phyloP scores from a whole-genome alignment of 371 early-diverging fungal species.

The Mucor sp. region DNA sequence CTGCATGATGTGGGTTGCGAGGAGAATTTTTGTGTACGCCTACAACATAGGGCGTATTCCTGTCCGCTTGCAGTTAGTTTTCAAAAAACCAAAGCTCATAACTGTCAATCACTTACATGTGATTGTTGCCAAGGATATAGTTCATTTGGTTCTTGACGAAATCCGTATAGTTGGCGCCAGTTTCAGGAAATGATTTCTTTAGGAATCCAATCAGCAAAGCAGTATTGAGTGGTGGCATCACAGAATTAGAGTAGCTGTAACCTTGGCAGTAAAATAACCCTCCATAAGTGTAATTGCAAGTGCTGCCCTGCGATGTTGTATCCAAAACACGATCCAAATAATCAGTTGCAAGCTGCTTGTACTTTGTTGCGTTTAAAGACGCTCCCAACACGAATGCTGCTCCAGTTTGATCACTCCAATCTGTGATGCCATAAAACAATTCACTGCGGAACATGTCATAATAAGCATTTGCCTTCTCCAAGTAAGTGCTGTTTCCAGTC shows the following conservation, averaged over 20 bases:
- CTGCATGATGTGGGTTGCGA: conserved; percentile 50
- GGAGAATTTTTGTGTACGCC: conserved; percentile 60
- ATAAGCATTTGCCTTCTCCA: conserved; percentile 22
- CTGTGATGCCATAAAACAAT: conserved; percentile 21
- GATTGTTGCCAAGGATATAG: conserved; percentile 52
- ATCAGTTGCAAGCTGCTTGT: conserved; percentile 15
- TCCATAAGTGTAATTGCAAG: conserved; percentile 43
- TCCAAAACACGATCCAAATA: conserved; percentile 25
- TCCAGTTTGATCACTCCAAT: conserved; percentile 48
- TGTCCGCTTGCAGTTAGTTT: background rate
- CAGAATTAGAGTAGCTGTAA: conserved; percentile 39
- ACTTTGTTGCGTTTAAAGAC: conserved; percentile 19
- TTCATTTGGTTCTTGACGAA: conserved; percentile 51
- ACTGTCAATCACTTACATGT: conserved; percentile 8
- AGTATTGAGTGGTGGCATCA: conserved; percentile 32
- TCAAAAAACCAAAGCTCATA: too few relatives aligned
- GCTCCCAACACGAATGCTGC: conserved; percentile 44
- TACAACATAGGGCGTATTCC: conserved; percentile 47
- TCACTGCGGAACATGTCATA: conserved; percentile 19
- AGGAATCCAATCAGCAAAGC: conserved; percentile 22
- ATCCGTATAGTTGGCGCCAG: conserved; percentile 27
- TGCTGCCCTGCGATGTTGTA: conserved; percentile 22
- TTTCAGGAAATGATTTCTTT: conserved; percentile 8
- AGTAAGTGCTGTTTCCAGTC: conserved; percentile 42
- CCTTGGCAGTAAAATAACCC: conserved; percentile 48